These are phyloP conservation scores for Phytophthora kernoviae DNA, from an alignment of 352 stramenopile species.

Conservation along the genomic window DNA sequence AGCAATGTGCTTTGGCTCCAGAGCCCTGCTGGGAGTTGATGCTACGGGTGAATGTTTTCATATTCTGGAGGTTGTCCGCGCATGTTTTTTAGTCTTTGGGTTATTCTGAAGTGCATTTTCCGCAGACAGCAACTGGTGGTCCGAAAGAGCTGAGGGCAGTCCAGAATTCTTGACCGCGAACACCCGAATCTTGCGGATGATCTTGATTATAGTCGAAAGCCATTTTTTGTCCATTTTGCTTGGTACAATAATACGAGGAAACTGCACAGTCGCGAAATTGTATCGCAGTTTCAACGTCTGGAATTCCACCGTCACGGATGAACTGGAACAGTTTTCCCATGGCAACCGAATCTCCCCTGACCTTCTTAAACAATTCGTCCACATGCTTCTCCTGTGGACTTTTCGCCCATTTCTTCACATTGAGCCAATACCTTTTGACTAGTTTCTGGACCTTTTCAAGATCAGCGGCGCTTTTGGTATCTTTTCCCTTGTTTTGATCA, in stretches of 20 bases:
- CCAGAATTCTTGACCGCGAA: neutral
- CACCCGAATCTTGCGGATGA: neutral
- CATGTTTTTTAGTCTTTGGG: neutral
- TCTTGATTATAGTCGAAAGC: neutral
- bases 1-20: constrained; percentile 5
- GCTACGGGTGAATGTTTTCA: constrained; percentile 1
- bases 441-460: neutral
- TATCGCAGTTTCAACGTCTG: neutral
- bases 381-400: neutral
- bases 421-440: no score
- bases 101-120: constrained; percentile 2
- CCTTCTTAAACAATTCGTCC: neutral
- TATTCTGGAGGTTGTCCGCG: neutral
- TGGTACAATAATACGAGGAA: constrained; percentile 2
- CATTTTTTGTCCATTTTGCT: neutral
- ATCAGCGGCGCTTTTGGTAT: neutral
- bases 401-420: neutral
- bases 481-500: neutral
- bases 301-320: constrained; percentile 2
- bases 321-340: constrained; percentile 7
- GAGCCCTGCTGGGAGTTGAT: neutral
- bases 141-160: constrained; percentile 1
- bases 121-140: constrained; percentile 4
- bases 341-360: neutral
- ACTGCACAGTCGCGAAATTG: constrained; percentile 6